Evolutionary conservation across 306 rosid species (phyloP).

Genomic region (Crataegus laevigata): DNA sequence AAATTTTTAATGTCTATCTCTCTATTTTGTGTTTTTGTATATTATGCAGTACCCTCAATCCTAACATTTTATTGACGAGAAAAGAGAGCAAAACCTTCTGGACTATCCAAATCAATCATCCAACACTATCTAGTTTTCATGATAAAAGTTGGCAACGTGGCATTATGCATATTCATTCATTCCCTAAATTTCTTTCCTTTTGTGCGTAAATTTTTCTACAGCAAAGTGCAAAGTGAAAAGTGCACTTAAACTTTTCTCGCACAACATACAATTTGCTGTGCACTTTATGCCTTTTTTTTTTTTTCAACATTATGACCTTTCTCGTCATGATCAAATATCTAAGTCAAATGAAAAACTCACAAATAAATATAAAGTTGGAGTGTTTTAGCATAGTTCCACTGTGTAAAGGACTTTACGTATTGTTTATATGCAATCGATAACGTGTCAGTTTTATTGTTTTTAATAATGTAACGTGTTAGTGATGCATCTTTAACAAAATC

Average conservation of each 20-base stretch:
- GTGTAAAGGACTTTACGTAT: neutral
- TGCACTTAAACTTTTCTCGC: neutral
- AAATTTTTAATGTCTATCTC: too few relatives aligned
- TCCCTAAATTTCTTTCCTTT: neutral
- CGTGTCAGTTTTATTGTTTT: too few relatives aligned
- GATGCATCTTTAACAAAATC: too few relatives aligned
- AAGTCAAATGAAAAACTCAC: neutral
- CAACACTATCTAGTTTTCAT: neutral
- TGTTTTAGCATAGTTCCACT: neutral
- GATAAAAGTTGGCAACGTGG: neutral
- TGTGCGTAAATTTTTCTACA: neutral
- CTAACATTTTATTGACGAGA: neutral
- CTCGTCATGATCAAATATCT: neutral
- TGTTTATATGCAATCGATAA: too few relatives aligned
- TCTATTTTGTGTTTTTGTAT: too few relatives aligned
- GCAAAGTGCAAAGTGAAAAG: slow-evolving; percentile 15
- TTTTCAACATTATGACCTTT: neutral
- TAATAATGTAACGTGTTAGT: neutral
- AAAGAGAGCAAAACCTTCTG: neutral
- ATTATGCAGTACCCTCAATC: too few relatives aligned
- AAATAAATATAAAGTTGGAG: neutral
- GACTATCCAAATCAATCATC: neutral
- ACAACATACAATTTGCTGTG: neutral
- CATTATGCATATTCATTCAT: neutral
- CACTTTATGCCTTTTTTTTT: neutral